Percentiles rank a stretch among this genome's conserved stretches.
These are phyloP conservation scores for Pseudopyricularia cyperi DNA, from an alignment of 2,329 filamentous ascomycete genomes.

Conservation along the genomic window DNA sequence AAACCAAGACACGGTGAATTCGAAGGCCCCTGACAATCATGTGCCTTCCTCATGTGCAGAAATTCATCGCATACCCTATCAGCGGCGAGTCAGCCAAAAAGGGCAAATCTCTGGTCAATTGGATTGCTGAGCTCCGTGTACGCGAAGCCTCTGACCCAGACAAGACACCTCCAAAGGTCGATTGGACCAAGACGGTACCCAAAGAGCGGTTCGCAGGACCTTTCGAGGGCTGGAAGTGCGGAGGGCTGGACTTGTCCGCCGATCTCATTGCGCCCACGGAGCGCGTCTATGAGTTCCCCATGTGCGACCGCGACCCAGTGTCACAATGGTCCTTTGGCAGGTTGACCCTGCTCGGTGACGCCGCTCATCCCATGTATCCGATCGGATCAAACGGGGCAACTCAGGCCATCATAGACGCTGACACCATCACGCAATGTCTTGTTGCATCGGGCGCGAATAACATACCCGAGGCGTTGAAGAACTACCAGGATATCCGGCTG, in stretches of 20 bases:
- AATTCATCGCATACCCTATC: neutral
- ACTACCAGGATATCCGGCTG: neutral
- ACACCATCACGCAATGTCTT: neutral
- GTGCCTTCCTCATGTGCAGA: neutral
- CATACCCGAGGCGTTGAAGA: neutral
- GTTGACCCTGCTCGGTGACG: neutral
- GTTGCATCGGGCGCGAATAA: neutral
- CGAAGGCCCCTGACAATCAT: neutral
- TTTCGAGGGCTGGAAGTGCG: neutral
- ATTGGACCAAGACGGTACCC: neutral
- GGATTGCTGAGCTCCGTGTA: neutral
- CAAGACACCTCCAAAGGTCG: neutral
- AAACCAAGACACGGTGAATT: neutral
- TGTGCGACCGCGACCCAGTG: neutral
- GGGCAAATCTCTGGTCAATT: neutral
- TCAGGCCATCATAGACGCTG: neutral
- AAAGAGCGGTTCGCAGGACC: neutral
- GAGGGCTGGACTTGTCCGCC: neutral
- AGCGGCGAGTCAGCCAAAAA: neutral
- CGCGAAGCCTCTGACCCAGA: neutral
- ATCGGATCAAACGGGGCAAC: neutral
- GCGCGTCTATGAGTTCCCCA: neutral
- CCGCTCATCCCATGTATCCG: neutral
- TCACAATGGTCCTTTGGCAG: neutral
- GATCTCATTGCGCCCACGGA: neutral